Base-by-base conservation (phyloP, 1,284 basidiomycete genomes). In the Cryptococcus sp. region DNA sequence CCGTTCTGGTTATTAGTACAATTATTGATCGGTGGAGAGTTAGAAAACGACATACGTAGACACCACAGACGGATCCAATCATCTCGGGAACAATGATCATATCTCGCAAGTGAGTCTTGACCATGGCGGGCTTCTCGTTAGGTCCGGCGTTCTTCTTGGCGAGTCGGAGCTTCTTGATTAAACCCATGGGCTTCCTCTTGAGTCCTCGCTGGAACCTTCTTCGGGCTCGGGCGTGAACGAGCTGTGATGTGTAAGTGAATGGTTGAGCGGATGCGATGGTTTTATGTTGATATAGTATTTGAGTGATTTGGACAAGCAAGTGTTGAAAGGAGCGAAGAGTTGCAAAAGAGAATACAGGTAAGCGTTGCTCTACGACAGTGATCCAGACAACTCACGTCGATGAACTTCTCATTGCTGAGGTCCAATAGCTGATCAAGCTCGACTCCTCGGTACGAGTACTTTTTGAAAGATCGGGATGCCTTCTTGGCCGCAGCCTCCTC, bases 81-180 rank as follows among this genome's bases (percentile, higher is more conserved):
- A 99, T 98, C 82, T 99, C 94, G 53, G 94, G 96, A 59, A 98
- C 94, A 76, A 98, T 86, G 78, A 98, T 93, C 94, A 99, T 98
- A 81, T 98, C 87, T 75, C 94, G 91, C 66, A 98, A 82, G 80
- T 99, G 96, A 52, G 96, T 99, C 85, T 98, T 98, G 76, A 99
- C 92, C 66, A 92, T 88, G 51, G 89, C 83, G 59, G 96, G 96
- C 83, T 99, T 98, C 81, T 98, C 91, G 80, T 97, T 97, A 69
- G 94, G 89, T 56, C 83, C 88, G 42, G 92, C 91, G 79, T 98
- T 93, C 82, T 94, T 97, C 86, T 98, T 98, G 61, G 96, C 91
- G 80, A 96, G 97, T 77, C 96, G 89, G 65, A 99, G 83, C 80
- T 98, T 98, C 85, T 98, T 98, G 78, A 99, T 98, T 70, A 99